Evolutionary conservation across 2,329 filamentous ascomycete genomes (phyloP), one percentile per base, ranked within the genome.

Genomic region (Paraconiothyrium brasiliense): DNA sequence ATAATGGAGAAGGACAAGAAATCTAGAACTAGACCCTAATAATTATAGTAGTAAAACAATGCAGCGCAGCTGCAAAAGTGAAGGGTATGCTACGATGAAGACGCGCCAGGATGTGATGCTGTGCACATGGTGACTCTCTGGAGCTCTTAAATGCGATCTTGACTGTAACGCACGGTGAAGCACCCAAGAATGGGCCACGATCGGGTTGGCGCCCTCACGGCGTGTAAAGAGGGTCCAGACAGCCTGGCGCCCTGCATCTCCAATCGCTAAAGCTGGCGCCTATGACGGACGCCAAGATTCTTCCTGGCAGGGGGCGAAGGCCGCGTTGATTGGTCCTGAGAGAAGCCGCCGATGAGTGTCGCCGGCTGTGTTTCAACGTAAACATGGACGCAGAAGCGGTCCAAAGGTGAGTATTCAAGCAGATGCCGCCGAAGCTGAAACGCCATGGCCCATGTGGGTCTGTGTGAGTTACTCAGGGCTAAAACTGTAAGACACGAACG

Each of bases 251-350:
- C 58, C 54, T 51, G 32, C 64, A 50, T 64, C 55, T 61, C 60
- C 57, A 66, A 62, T 64, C 61, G 58, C 69, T 73, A 71, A 44
- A 63, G 73, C 67, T 64, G 64, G 70, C 69, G 71, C 72, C 69
- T 71, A 71, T 69, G 66, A 68, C 69, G 64, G 65, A 59, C 52
- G 60, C 49, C 54, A 67, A 62, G 64, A 52, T 41, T 63, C 41
- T 43, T 35, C 27, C 16, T 41, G 32, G 44, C 27, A 66, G 57
- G 54, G 65, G 67, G 66, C 55, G 30, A 35, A 32, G 30, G 10
- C 30, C 9, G 7, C 39, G 60, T 58, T 71, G 70, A 75, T 75
- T 77, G 72, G 75, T 60, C 34, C 49, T 51, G 63, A 58, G 46
- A 16, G 61, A 55, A 66, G 64, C 67, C 62, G 55, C 39, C 49